Evolutionary conservation across 2,329 filamentous ascomycete species (phyloP), one percentile per base, ranked within the genome.

Genomic region (Xylaria multiplex): DNA sequence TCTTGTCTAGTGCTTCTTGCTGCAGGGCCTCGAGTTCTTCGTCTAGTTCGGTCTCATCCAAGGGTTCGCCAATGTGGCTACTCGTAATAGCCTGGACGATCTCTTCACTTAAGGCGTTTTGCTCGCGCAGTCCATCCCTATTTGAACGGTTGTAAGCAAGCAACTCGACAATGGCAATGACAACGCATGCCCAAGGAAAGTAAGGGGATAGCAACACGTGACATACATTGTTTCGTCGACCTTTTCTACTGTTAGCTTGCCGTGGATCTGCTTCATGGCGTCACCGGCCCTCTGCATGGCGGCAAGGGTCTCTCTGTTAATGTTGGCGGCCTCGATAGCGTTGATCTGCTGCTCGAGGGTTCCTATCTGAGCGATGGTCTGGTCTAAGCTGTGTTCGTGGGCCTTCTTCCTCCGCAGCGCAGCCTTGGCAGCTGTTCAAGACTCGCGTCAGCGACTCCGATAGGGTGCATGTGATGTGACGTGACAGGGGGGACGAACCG

Each of bases 281-380:
- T 89, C 83, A 71, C 92, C 90, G 11, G 96, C 95, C 77, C 90
- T 90, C 87, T 97, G 91, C 93, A 99, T 97, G 7, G 94, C 95
- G 72, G 91, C 88, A 70, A 98, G 85, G 13, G 96, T 99, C 84
- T 97, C 94, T 81, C 95, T 90, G 85, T 99, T 99, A 84, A 99
- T 97, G 79, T 98, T 99, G 68, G 96, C 96, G 54, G 94, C 93
- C 81, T 99, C 96, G 83, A 99, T 98, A 66, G 92, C 91, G 79
- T 96, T 96, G 77, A 98, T 96, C 79, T 99, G 93, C 77, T 94
- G 91, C 80, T 99, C 96, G 50, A 99, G 85, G 24, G 96, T 97
- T 74, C 90, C 88, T 76, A 98, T 96, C 81, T 98, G 95, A 37
- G 91, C 88, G 66, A 88, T 86, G 1, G 95, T 98, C 81, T 97